Conservation (phyloP, 495 filamentous ascomycete species). For the Penicillium herquei region DNA sequence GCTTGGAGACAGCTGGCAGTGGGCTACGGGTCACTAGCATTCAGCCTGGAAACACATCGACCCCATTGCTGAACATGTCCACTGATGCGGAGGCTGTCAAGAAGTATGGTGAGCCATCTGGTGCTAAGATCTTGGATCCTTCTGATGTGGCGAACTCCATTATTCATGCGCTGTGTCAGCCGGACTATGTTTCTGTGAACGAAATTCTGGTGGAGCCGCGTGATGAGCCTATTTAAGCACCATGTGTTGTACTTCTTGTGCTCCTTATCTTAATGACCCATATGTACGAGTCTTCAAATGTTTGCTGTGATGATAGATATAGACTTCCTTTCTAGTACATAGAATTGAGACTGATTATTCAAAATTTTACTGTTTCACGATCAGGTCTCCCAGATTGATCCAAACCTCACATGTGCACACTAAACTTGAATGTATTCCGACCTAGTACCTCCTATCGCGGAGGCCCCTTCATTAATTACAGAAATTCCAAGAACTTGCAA, state of each 20-base stretch:
- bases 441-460: too few species aligned
- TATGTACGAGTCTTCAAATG: too few species aligned
- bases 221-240: constrained; percentile 62
- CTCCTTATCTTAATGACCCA: not conserved
- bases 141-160: constrained; percentile 64
- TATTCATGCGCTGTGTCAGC: constrained; percentile 62
- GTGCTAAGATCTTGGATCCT: constrained; percentile 61
- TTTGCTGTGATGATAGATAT: not conserved
- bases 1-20: constrained; percentile 63
- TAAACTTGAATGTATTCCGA: too few species aligned
- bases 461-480: too few species aligned
- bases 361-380: too few species aligned
- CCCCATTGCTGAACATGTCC: constrained; percentile 61
- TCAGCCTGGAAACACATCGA: constrained; percentile 66
- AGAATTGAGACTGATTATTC: not conserved
- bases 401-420: too few species aligned
- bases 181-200: constrained; percentile 65
- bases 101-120: constrained; percentile 65
- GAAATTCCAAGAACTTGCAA: too few species aligned
- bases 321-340: not conserved
- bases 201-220: constrained; percentile 70
- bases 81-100: constrained; percentile 66
- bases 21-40: constrained; percentile 64
- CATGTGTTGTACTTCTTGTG: not conserved
- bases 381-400: too few species aligned